These are phyloP conservation scores for Tuber microsphaerosporum DNA, from an alignment of 495 filamentous ascomycete species.

Conservation along the genomic window DNA sequence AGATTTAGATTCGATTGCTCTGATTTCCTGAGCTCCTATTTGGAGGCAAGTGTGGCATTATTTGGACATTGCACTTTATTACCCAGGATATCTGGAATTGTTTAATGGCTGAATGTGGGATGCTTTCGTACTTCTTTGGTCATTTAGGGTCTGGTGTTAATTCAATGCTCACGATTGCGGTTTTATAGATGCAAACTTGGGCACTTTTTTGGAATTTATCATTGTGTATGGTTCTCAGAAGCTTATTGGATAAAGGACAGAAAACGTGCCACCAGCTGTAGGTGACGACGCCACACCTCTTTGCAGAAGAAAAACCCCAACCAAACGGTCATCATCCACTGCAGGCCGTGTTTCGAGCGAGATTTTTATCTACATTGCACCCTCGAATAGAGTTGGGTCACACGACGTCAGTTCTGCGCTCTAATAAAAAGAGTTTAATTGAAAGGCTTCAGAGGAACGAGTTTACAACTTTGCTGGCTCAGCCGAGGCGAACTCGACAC, in stretches of 20 bases:
- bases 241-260: constrained; percentile 1
- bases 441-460: background rate
- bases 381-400: background rate
- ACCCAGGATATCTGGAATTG: background rate
- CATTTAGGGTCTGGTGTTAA: background rate
- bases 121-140: background rate
- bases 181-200: background rate
- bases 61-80: background rate
- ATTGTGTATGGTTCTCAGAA: background rate
- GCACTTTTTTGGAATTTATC: constrained; percentile 2
- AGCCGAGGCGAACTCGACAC: constrained; percentile 62
- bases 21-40: background rate
- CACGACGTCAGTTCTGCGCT: background rate
- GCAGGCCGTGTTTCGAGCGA: background rate
- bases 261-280: background rate
- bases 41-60: background rate
- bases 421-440: background rate
- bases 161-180: background rate
- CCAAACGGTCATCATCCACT: background rate
- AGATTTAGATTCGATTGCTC: constrained; percentile 3
- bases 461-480: constrained; percentile 43
- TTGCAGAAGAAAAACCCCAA: background rate
- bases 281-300: background rate
- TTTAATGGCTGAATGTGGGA: background rate
- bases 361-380: background rate